Evolutionary conservation across 371 early-diverging fungal species (phyloP), one percentile per base, ranked within the genome.

Genomic region (Syncephalastrum sp.): DNA sequence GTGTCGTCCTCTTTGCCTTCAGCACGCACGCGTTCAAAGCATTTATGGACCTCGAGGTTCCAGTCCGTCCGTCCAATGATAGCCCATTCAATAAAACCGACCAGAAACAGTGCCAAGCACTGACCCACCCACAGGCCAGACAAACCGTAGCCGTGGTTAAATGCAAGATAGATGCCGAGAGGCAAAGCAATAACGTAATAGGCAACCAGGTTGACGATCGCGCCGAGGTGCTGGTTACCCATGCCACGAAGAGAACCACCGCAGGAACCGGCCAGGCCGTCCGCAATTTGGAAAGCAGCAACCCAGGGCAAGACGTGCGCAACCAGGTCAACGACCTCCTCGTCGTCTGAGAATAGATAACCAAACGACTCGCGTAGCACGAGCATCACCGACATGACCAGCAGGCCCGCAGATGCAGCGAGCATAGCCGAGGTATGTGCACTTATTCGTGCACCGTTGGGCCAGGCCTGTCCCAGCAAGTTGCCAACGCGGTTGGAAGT

Each of bases 401-500:
- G 65, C 15, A 89, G 55, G 19, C 85, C 85, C 50, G 77, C 74
- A 7, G 82, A 79, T 21, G 85, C 54, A 57, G 83, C 84, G 69
- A 90, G 2, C 44, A 92, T 74, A 24, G 85, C 76, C 43, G 91
- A 77, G 27, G 86, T 79, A 54, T 92, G 92, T n/a, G 91, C 88
- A 2, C 92, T 91, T 23, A 91, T 75, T 15, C 81, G 13, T 73
- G 58, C 87, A 83, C 83, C 47, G 75, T 49, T 38, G 79, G 73
- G 10, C 82, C 81, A n/a, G 83, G 84, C 5, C 84, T 44, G 0
- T 85, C 91, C 50, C n/a, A 89, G 57, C 2, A 82, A 61, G 61
- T 88, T 87, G 25, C 94, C 94, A 5, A 91, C 82, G 0, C 89
- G 82, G 29, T 89, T 91, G 33, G 86, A 78, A 5, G 87, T 67